Conservation (phyloP, 352 stramenopile genomes). For the Globisporangium okanoganense region DNA sequence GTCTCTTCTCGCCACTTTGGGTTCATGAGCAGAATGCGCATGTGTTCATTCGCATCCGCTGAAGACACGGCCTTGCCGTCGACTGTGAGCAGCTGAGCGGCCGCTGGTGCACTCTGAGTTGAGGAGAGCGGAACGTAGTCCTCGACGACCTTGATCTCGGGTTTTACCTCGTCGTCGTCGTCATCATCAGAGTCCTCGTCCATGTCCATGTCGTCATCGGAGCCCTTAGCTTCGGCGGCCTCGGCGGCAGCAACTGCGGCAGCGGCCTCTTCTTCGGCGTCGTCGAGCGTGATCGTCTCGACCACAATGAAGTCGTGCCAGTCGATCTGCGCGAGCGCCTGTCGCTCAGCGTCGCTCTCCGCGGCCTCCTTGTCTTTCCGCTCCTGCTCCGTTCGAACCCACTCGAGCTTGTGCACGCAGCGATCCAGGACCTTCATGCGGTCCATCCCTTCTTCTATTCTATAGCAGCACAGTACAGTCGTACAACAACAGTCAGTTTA, state of each 20-base stretch:
- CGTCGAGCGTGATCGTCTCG: conserved; percentile 96
- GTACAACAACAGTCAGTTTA: background rate
- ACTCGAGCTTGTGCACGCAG: conserved; percentile 84
- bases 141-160: conserved; percentile 76
- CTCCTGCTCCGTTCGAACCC: conserved; percentile 70
- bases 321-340: conserved; percentile 89
- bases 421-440: conserved; percentile 85
- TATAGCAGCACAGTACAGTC: conserved; percentile 8
- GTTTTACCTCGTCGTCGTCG: conserved; percentile 51
- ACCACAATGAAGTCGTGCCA: conserved; percentile 99
- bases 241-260: conserved; percentile 21
- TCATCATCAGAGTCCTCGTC: conserved; percentile 74
- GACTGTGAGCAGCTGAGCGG: conserved; percentile 53
- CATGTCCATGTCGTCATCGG: conserved; percentile 90
- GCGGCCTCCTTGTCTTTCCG: conserved; percentile 63
- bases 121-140: conserved; percentile 79
- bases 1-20: conserved; percentile 97
- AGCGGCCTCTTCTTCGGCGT: conserved; percentile 70
- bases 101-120: conserved; percentile 19
- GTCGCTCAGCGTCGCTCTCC: conserved; percentile 69
- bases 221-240: conserved; percentile 31
- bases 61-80: conserved; percentile 88
- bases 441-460: conserved; percentile 68
- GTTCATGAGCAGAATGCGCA: conserved; percentile 98
- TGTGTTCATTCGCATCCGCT: conserved; percentile 95